phyloP scores from a whole-genome alignment of 345 rosid genomes.

The Salix brachista region DNA sequence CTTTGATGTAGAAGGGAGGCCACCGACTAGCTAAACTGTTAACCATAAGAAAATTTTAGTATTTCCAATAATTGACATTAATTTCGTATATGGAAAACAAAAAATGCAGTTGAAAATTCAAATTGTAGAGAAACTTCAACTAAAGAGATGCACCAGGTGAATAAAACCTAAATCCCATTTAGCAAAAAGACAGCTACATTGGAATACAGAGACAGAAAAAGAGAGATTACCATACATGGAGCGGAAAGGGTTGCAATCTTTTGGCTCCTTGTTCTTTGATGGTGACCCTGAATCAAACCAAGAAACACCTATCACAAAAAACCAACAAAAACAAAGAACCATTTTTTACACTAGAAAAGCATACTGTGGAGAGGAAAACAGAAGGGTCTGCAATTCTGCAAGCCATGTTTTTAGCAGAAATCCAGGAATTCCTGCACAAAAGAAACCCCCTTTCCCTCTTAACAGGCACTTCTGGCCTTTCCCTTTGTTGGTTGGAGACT shows the following conservation, averaged over 20 bases:
- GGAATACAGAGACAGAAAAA: neutral
- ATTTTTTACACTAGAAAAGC: neutral
- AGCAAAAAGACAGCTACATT: neutral
- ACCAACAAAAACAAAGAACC: conserved; percentile 2
- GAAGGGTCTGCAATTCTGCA: conserved; percentile 57
- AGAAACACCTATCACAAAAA: conserved; percentile 10
- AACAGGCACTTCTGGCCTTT: neutral
- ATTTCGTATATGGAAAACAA: neutral
- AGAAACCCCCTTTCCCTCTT: neutral
- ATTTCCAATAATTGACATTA: neutral
- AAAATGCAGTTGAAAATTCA: neutral
- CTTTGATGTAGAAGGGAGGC: neutral
- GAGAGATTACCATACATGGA: conserved; percentile 39
- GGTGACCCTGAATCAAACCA: conserved; percentile 50
- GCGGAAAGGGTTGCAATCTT: conserved; percentile 45
- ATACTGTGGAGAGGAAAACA: conserved; percentile 51
- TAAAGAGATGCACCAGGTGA: neutral
- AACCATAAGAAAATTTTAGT: neutral
- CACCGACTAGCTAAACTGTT: neutral
- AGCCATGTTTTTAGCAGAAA: conserved; percentile 47
- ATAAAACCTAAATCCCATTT: conserved; percentile 4
- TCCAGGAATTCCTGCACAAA: conserved; percentile 18
- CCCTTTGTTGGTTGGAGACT: conserved; percentile 12
- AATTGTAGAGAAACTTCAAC: neutral
- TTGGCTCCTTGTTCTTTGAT: conserved; percentile 45